Evolutionary conservation across 1,284 basidiomycete genomes (phyloP), one percentile per base, ranked within the genome.

Genomic region (Cutaneotrichosporon arboriforme): DNA sequence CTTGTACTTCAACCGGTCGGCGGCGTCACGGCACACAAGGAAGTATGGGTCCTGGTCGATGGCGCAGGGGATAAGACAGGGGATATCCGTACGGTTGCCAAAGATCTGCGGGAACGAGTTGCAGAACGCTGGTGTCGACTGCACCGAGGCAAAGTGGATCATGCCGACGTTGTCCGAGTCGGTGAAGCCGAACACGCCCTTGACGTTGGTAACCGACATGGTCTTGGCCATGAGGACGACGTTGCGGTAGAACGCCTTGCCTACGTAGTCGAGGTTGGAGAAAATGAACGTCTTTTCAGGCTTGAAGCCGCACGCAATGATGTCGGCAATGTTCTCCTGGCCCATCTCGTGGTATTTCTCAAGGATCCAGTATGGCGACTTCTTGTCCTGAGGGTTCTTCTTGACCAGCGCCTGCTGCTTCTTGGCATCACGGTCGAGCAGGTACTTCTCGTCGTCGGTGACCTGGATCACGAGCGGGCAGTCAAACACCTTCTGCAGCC

Each of bases 51-150:
- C 80, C 64, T 99, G 96, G 75, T 99, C 96, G 69, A 99, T 98
- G 14, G 96, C 96, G 70, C 94, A 98, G 2, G 96, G 96, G 65
- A 98, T 98, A 39, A 99, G 80, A 68, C 85, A 89, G 0, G 94
- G 93, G 47, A 97, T 83, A 74, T 92, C 88, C 56, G 84, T 83
- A 49, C 79, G 79, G 10, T 83, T 80, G 59, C 93, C 93, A 68
- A 93, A 99, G 67, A 99, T 98, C 63, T 98, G 90, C 10, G 96
- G 94, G 80, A 98, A 98, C 21, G 93, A 97, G 76, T 92, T 97
- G 65, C 90, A 93, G 80, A 99, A 98, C 17, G 92, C 89, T 0
- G 96, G 93, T 2, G 93, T 86, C 12, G 94, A 91, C 76, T 99
- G 96, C 61, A 99, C 84, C n/a, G 96, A 83, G 36, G 89, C 90